A percentile compares a stretch with the other conserved stretches of the same genome.
phyloP scores from a whole-genome alignment of 768 basidiomycete genomes.

The Ephemerocybe angulata region DNA sequence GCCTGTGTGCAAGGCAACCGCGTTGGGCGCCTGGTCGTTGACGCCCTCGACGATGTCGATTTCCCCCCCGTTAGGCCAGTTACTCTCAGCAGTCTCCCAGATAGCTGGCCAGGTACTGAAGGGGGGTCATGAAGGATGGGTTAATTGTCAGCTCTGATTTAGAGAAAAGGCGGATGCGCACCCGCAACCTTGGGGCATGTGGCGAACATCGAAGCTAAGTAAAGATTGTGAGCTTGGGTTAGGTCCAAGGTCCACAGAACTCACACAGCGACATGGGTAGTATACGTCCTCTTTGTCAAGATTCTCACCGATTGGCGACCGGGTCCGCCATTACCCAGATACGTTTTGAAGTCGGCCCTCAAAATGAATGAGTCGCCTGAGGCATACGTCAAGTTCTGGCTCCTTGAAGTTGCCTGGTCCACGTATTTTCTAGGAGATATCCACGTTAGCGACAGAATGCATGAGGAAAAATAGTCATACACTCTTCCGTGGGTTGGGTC shows the following conservation, averaged over 20 bases:
- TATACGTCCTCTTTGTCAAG: conserved; percentile 47
- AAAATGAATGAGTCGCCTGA: conserved; percentile 36
- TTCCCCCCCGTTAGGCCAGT: conserved; percentile 31
- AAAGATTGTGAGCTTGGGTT: not conserved
- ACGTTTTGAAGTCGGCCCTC: conserved; percentile 50
- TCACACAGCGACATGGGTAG: conserved; percentile 49
- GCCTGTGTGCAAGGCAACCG: conserved; percentile 52
- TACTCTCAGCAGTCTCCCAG: conserved; percentile 30
- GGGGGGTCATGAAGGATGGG: not conserved
- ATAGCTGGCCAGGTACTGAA: conserved; percentile 51
- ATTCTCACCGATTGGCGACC: conserved; percentile 59
- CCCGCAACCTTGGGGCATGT: conserved; percentile 63
- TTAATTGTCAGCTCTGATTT: not conserved
- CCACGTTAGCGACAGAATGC: no score
- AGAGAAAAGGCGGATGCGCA: conserved; percentile 21
- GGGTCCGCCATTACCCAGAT: conserved; percentile 42
- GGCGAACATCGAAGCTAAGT: conserved; percentile 45
- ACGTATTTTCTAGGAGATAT: conserved; percentile 39
- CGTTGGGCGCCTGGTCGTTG: conserved; percentile 51
- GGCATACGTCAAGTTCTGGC: conserved; percentile 55
- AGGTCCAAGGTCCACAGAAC: conserved; percentile 12
- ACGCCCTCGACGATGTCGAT: conserved; percentile 56
- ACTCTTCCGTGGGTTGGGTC: conserved; percentile 70
- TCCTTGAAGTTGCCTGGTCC: conserved; percentile 43
- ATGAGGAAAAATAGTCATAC: conserved; percentile 31